Conservation (phyloP, 495 filamentous ascomycete species). For the Astrothelium macrocarpum region DNA sequence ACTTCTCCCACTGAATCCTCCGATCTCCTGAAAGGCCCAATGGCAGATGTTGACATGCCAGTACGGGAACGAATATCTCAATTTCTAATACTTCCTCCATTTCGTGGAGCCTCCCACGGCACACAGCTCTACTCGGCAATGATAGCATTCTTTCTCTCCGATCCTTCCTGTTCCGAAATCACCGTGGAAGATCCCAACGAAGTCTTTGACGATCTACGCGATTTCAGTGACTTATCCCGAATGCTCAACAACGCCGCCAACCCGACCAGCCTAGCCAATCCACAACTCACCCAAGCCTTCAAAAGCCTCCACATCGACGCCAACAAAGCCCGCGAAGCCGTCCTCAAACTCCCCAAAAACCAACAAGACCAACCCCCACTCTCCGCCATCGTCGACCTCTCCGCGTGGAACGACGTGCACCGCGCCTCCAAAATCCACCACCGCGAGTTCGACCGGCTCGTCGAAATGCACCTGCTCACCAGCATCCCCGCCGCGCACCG, state of each 20-base stretch:
- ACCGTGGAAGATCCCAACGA: slow-evolving; percentile 96
- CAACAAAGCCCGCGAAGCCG: slow-evolving; percentile 1
- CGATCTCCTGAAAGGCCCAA: slow-evolving; percentile 6
- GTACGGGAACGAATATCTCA: slow-evolving; percentile 80
- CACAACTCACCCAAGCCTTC: slow-evolving; percentile 42
- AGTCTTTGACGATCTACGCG: slow-evolving; percentile 81
- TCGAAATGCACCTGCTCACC: slow-evolving; percentile 83
- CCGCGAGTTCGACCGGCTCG: slow-evolving; percentile 75
- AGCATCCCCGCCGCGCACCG: slow-evolving; percentile 56
- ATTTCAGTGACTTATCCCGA: slow-evolving; percentile 58
- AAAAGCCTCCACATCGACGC: slow-evolving; percentile 43
- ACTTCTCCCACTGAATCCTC: slow-evolving; percentile 28
- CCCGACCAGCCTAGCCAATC: slow-evolving; percentile 42
- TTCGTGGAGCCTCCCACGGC: slow-evolving; percentile 70
- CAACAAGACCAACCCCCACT: slow-evolving; percentile 43
- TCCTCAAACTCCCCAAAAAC: slow-evolving; percentile 18
- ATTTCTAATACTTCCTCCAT: slow-evolving; percentile 85
- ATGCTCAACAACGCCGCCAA: not conserved
- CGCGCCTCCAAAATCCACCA: slow-evolving; percentile 63
- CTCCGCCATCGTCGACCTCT: slow-evolving; percentile 50
- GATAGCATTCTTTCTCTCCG: slow-evolving; percentile 51
- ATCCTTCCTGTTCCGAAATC: slow-evolving; percentile 62
- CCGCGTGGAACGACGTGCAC: slow-evolving; percentile 51
- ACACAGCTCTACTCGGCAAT: slow-evolving; percentile 71
- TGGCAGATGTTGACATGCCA: slow-evolving; percentile 37